phyloP scores from a whole-genome alignment of 176 grass and related monocot genomes.

The Bolboschoenus planiculmis region DNA sequence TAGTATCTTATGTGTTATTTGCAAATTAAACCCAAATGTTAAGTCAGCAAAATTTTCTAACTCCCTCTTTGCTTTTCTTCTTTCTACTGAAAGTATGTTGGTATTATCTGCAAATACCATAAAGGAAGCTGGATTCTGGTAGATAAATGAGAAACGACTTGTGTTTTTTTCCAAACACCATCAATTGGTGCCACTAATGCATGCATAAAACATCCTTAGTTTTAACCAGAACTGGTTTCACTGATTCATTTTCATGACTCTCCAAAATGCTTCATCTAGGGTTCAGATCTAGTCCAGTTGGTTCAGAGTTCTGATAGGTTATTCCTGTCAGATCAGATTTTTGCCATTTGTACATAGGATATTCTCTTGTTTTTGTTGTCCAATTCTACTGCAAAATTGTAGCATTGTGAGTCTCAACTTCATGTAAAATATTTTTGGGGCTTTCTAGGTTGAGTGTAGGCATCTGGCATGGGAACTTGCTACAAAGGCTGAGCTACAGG shows the following conservation, averaged over 20 bases:
- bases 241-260: not conserved
- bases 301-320: not conserved
- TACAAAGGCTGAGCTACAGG: constrained; percentile 38
- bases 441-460: constrained; percentile 66
- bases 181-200: not conserved
- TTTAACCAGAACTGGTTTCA: not conserved
- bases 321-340: not conserved
- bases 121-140: not conserved
- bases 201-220: not conserved
- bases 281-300: not conserved
- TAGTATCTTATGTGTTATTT: not conserved
- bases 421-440: not conserved
- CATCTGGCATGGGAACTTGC: constrained; percentile 87
- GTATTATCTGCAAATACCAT: not conserved
- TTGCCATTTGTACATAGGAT: not conserved
- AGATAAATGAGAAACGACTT: not conserved
- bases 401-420: not conserved
- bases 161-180: constrained; percentile 7
- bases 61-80: not conserved
- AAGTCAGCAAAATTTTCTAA: not conserved
- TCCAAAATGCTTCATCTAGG: not conserved
- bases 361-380: not conserved
- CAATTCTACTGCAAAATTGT: not conserved
- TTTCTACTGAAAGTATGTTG: not conserved
- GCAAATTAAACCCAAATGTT: not conserved